Conservation (phyloP, 768 basidiomycete species). For the Kwoniella bestiolae region DNA sequence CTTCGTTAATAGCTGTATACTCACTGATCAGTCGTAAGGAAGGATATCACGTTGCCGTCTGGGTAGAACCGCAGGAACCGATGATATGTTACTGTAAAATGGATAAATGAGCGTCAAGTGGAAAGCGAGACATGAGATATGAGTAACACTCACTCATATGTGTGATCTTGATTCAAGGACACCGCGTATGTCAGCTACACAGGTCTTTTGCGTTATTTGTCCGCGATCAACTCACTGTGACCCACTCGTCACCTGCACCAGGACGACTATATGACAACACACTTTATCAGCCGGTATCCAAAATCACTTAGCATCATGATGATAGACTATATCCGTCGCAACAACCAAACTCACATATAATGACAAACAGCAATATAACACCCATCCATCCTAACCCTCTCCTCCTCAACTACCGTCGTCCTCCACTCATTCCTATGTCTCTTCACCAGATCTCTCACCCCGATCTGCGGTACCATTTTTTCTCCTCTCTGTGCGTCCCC, state of each 20-base stretch:
- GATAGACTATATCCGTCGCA: not conserved
- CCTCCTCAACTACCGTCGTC: slow-evolving; percentile 78
- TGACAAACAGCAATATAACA: slow-evolving; percentile 91
- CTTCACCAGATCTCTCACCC: slow-evolving; percentile 62
- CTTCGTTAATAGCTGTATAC: too few species aligned
- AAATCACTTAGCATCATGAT: not conserved
- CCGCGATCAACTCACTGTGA: slow-evolving; percentile 66
- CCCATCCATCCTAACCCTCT: slow-evolving; percentile 81
- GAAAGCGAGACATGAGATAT: slow-evolving; percentile 8
- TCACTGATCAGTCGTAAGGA: slow-evolving; percentile 73
- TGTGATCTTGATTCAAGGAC: slow-evolving; percentile 63
- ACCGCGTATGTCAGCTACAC: not conserved
- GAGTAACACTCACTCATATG: slow-evolving; percentile 63
- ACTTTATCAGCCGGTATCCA: too few species aligned
- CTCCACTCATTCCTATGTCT: slow-evolving; percentile 71
- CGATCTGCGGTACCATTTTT: slow-evolving; percentile 2
- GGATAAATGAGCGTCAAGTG: too few species aligned
- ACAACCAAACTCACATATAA: slow-evolving; percentile 59
- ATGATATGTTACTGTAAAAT: slow-evolving; percentile 72
- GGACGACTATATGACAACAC: slow-evolving; percentile 62
- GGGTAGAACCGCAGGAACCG: slow-evolving; percentile 92
- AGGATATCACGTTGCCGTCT: slow-evolving; percentile 80
- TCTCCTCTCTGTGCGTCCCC: not conserved
- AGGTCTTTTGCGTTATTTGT: not conserved
- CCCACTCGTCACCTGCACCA: slow-evolving; percentile 83